Base-by-base conservation (phyloP, 176 grass and related monocot species). In the Leersia perrieri region DNA sequence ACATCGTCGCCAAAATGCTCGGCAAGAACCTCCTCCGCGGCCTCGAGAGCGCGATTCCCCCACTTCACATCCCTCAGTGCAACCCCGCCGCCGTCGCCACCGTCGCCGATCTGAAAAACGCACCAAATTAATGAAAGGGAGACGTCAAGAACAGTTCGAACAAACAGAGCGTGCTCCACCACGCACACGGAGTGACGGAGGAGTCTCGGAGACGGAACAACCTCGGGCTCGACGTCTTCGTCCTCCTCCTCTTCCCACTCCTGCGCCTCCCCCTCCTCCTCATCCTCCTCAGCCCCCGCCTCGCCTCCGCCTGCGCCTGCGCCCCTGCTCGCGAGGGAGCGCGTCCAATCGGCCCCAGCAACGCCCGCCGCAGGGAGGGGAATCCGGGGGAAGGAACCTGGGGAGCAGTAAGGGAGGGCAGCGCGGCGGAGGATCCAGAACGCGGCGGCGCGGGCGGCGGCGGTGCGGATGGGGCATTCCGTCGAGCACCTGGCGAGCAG, bases 21-120 rank as follows among this genome's bases (percentile, higher is more conserved):
- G 1, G 68, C 72, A 30, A 98, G 93, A 9, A 98, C 74, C 82
- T 94, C 87, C 34, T 74, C 66, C 7, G 90, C 90, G 33, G 89
- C 85, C 1, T 65, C 66, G 23, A 93, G 86, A 74, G 86, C 92
- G 26, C 84, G 83, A 57, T 89, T 31, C 9, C 95, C 90, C 92
- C 95, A 94, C 40, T 53, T 25, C 61, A 92, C 70, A 38, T 80
- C 83, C 36, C 92, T 75, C 73, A 94, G 81, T 60, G 75, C 92
- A 63, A 98, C 60, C 26, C 92, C 95, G 39, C 92, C 95, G 33
- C 92, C 92, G 86, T 80, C 75, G 63, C 92, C 92, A 40, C 95
- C 95, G 68, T 98, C 92, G 27, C 92, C 95, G 41, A 98, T 88
- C 95, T 95, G 86, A 74, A 72, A 75, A 72, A 75, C 79, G 61